Conservation (phyloP, 257 asterid species). For the Ilex aquifolium region DNA sequence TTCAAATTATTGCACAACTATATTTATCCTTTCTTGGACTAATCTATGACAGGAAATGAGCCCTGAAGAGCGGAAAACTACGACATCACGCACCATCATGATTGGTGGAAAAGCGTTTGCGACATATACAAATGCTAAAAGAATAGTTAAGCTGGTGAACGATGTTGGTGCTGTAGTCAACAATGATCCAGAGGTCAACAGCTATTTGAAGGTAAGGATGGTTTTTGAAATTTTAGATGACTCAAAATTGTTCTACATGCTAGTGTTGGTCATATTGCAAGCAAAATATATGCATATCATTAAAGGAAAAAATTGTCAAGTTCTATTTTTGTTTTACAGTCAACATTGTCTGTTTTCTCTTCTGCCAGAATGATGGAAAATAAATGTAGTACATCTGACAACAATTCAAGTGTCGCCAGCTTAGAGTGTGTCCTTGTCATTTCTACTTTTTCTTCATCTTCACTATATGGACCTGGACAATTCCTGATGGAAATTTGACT, state of each 20-base stretch:
- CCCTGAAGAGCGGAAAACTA: conserved; percentile 66
- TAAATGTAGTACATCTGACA: no score
- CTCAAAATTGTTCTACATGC: no score
- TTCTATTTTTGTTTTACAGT: no score
- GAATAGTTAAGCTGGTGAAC: conserved; percentile 90
- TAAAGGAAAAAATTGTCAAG: no score
- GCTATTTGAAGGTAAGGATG: conserved; percentile 60
- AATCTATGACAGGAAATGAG: conserved; percentile 78
- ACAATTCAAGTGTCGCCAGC: no score
- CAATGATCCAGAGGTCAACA: conserved; percentile 88
- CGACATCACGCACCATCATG: conserved; percentile 94
- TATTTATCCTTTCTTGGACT: neutral
- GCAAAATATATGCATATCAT: no score
- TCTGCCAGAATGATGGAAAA: no score
- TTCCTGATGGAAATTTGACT: no score
- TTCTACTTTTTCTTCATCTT: neutral
- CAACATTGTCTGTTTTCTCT: no score
- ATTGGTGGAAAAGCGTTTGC: conserved; percentile 99
- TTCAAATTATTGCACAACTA: neutral
- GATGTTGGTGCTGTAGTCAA: conserved; percentile 95
- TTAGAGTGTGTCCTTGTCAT: no score
- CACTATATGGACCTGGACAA: neutral
- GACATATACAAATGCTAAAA: conserved; percentile 90
- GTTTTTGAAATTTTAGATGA: neutral
- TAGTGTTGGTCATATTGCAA: no score